Percentiles rank a stretch among this genome's conserved stretches.
phyloP scores from a whole-genome alignment of 306 rosid species.

The Albizia julibrissin region DNA sequence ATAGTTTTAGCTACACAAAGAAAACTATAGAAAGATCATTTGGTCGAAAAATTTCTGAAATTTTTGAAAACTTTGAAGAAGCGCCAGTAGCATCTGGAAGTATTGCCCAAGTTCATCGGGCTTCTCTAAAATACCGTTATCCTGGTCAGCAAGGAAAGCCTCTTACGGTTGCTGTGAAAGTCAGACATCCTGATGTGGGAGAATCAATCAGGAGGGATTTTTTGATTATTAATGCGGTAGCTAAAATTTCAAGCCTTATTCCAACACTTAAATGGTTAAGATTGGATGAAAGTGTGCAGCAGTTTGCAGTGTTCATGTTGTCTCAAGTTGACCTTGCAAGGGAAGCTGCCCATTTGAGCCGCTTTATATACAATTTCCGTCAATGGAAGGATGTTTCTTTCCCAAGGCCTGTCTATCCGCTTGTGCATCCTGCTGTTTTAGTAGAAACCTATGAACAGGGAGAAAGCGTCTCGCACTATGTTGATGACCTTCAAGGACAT shows the following conservation, averaged over 20 bases:
- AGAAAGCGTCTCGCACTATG: conserved; percentile 86
- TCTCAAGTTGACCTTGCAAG: conserved; percentile 99
- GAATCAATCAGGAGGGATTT: conserved; percentile 97
- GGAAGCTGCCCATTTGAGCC: conserved; percentile 99
- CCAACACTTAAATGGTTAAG: conserved; percentile 94
- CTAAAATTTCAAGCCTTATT: conserved; percentile 71
- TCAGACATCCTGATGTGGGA: conserved; percentile 98
- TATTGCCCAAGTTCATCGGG: conserved; percentile 97
- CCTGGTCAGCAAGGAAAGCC: conserved; percentile 89
- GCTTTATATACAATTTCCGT: conserved; percentile 90
- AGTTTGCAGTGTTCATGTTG: conserved; percentile 99
- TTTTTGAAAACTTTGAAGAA: conserved; percentile 95
- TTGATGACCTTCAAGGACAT: conserved; percentile 84
- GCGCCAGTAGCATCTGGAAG: conserved; percentile 97
- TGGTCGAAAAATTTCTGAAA: conserved; percentile 83
- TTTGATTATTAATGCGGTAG: conserved; percentile 70
- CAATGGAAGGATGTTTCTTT: conserved; percentile 96
- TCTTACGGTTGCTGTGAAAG: conserved; percentile 87
- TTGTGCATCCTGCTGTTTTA: conserved; percentile 96
- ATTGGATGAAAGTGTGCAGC: conserved; percentile 98
- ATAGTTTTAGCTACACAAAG: conserved; percentile 86
- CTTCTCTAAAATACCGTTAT: conserved; percentile 74
- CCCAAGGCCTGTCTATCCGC: conserved; percentile 96
- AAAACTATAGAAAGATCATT: conserved; percentile 89
- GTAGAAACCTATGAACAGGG: conserved; percentile 97